Percentiles rank a stretch among this genome's conserved stretches.
Evolutionary conservation across 345 rosid species (phyloP).

Genomic region (Iberis pinnata): DNA sequence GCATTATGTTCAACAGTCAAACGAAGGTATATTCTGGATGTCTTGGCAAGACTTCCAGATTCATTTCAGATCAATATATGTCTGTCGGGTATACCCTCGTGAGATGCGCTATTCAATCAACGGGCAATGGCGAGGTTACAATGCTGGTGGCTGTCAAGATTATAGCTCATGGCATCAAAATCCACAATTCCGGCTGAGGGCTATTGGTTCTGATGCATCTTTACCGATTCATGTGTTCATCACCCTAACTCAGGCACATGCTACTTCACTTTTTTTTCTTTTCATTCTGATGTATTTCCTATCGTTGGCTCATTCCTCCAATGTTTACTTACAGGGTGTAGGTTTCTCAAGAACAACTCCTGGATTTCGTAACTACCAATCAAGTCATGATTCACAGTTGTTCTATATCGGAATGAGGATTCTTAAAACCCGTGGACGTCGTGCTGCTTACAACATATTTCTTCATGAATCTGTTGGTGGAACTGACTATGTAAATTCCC

Average conservation of each 20-base stretch:
- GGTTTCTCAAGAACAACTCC: slow-evolving; percentile 93
- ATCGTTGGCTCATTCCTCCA: background rate
- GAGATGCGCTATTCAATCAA: slow-evolving; percentile 98
- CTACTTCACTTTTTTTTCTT: background rate
- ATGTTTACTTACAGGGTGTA: slow-evolving; percentile 60
- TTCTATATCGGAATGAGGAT: slow-evolving; percentile 98
- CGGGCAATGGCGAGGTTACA: slow-evolving; percentile 93
- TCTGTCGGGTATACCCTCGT: slow-evolving; percentile 90
- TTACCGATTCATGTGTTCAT: slow-evolving; percentile 87
- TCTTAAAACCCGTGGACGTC: slow-evolving; percentile 93
- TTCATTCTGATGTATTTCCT: background rate
- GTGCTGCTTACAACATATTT: slow-evolving; percentile 91
- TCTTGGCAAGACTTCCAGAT: slow-evolving; percentile 99
- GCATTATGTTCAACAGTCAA: slow-evolving; percentile 58
- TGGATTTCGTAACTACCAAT: slow-evolving; percentile 90
- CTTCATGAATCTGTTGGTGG: slow-evolving; percentile 99
- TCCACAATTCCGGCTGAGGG: slow-evolving; percentile 92
- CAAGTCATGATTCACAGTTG: slow-evolving; percentile 89
- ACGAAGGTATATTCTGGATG: slow-evolving; percentile 99
- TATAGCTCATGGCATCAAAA: slow-evolving; percentile 98
- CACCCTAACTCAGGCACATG: slow-evolving; percentile 88
- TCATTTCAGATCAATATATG: slow-evolving; percentile 98
- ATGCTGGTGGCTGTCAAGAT: slow-evolving; percentile 99
- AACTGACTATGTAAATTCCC: slow-evolving; percentile 98
- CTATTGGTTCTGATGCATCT: slow-evolving; percentile 84